Evolutionary conservation across 208 protist species (phyloP).

Genomic region (Leishmania guyanensis): DNA sequence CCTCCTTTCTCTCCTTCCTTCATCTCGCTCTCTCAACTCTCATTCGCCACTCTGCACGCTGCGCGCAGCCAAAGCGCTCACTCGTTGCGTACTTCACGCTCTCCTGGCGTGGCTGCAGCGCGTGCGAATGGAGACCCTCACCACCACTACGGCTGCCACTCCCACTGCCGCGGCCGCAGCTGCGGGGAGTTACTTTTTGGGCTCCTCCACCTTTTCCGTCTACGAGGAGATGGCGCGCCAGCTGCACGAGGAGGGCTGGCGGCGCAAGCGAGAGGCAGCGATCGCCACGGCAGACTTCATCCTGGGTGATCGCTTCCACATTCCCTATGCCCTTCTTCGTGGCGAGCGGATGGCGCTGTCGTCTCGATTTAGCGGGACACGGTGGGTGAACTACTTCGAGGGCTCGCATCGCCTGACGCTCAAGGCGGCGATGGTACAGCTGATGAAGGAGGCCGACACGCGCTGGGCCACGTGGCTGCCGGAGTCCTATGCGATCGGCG

Average conservation of each 20-base stretch:
- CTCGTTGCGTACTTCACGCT: neutral
- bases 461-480: slow-evolving; percentile 70
- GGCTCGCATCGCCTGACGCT: slow-evolving; percentile 83
- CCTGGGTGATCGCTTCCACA: slow-evolving; percentile 81
- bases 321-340: slow-evolving; percentile 76
- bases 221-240: slow-evolving; percentile 85
- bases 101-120: neutral
- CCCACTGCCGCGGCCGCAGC: neutral
- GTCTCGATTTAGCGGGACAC: slow-evolving; percentile 61
- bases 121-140: neutral
- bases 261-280: slow-evolving; percentile 18
- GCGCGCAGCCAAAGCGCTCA: neutral
- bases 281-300: slow-evolving; percentile 63
- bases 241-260: slow-evolving; percentile 63
- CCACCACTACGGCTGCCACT: neutral
- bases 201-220: slow-evolving; percentile 72
- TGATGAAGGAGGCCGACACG: slow-evolving; percentile 52
- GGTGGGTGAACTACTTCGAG: slow-evolving; percentile 91
- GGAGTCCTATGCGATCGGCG: slow-evolving; percentile 73
- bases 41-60: neutral
- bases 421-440: slow-evolving; percentile 75
- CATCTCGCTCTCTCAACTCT: neutral
- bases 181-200: slow-evolving; percentile 46
- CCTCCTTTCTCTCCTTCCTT: neutral
- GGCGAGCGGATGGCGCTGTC: slow-evolving; percentile 52